Percentiles rank a stretch among this genome's conserved stretches.
phyloP scores from a whole-genome alignment of 306 rosid species.

The Prunus davidiana region DNA sequence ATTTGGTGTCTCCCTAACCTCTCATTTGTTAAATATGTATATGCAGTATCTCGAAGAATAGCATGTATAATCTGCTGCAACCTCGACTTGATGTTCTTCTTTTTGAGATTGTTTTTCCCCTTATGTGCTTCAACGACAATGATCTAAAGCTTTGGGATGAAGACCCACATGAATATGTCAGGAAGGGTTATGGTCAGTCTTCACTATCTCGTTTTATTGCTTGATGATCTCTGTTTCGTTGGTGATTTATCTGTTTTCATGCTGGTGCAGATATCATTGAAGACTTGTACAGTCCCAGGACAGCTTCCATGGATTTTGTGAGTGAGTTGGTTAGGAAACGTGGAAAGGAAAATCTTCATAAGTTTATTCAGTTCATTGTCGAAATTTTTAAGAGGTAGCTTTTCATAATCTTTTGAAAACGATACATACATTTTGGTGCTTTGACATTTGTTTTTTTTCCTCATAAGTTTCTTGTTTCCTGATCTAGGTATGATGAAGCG shows the following conservation, averaged over 20 bases:
- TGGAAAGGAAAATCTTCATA: constrained; percentile 92
- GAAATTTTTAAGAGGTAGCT: constrained; percentile 74
- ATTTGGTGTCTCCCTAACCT: not conserved
- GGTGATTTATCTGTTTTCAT: constrained; percentile 23
- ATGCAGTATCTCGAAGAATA: constrained; percentile 82
- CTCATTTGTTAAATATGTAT: not conserved
- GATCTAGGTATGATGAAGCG: constrained; percentile 78
- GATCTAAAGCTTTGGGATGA: constrained; percentile 98
- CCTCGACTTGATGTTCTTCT: constrained; percentile 80
- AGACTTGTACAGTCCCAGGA: constrained; percentile 94
- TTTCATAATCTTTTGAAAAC: not conserved
- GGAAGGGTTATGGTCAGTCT: constrained; percentile 94
- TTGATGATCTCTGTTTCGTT: not conserved
- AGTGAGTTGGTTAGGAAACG: constrained; percentile 94
- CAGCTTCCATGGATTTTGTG: constrained; percentile 97
- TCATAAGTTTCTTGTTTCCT: constrained; percentile 1
- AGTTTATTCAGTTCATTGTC: constrained; percentile 79
- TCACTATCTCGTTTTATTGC: constrained; percentile 1
- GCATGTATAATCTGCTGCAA: constrained; percentile 80
- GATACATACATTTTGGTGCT: constrained; percentile 11
- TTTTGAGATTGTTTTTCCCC: constrained; percentile 93
- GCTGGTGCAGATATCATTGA: constrained; percentile 78
- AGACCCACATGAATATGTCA: constrained; percentile 96
- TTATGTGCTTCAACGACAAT: constrained; percentile 88
- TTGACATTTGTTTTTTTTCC: not conserved